phyloP scores from a whole-genome alignment of 2,329 filamentous ascomycete genomes.

The Apiospora rasikravindrae region DNA sequence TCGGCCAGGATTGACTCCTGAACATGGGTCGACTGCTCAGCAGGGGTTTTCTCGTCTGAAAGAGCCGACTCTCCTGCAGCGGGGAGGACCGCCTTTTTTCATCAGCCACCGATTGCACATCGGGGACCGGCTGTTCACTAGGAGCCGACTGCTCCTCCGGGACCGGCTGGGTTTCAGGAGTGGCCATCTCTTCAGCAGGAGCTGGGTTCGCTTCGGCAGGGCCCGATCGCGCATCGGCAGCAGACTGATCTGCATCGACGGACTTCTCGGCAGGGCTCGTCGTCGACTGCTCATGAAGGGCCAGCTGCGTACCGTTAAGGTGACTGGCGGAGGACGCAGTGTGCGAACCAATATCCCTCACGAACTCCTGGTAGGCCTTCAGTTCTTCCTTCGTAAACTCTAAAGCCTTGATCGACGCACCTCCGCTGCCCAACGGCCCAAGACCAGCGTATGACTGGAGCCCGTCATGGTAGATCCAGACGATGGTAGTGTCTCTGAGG shows the following conservation, averaged over 20 bases:
- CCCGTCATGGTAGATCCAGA: background rate
- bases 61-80: background rate
- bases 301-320: background rate
- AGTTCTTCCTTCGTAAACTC: background rate
- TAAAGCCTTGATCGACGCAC: background rate
- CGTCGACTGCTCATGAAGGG: background rate
- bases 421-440: background rate
- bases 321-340: background rate
- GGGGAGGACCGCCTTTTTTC: background rate
- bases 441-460: background rate
- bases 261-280: background rate
- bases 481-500: background rate
- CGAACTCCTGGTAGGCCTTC: background rate
- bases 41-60: background rate
- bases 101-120: background rate
- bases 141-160: too few species aligned
- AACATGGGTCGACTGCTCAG: background rate
- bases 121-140: background rate
- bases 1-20: background rate
- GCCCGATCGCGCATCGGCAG: background rate
- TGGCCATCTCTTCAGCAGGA: background rate
- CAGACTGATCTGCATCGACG: background rate
- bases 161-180: background rate
- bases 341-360: background rate
- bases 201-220: background rate